These are phyloP conservation scores for Apiospora koreana DNA, from an alignment of 2,329 filamentous ascomycete species.

Conservation along the genomic window DNA sequence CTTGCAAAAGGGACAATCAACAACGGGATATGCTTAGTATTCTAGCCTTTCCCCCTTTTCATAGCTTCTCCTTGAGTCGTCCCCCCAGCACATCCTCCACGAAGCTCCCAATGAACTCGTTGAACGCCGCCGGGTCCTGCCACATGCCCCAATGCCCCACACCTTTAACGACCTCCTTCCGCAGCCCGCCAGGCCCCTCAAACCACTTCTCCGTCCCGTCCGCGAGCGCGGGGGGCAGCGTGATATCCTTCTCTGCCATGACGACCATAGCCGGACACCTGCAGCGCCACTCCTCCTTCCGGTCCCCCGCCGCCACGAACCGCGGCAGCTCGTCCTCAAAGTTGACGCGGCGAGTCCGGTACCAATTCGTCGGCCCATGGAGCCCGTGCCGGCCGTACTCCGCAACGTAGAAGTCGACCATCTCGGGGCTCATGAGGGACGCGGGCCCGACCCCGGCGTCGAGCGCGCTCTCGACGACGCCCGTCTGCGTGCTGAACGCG, in stretches of 20 bases:
- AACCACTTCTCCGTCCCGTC: constrained; percentile 70
- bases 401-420: constrained; percentile 75
- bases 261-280: constrained; percentile 73
- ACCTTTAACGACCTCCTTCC: constrained; percentile 58
- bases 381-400: constrained; percentile 74
- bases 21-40: too few relatives aligned
- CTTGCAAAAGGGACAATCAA: neutral
- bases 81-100: constrained; percentile 52
- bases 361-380: constrained; percentile 85
- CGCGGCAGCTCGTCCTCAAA: constrained; percentile 68
- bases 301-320: constrained; percentile 60
- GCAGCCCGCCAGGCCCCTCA: constrained; percentile 55
- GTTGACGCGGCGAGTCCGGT: constrained; percentile 73
- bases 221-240: constrained; percentile 73
- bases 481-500: constrained; percentile 60
- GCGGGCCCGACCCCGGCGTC: constrained; percentile 52
- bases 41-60: constrained; percentile 11
- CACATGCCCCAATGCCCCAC: constrained; percentile 82
- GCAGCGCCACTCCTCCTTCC: constrained; percentile 55
- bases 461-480: constrained; percentile 66
- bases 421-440: constrained; percentile 64
- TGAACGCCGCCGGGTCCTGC: constrained; percentile 71
- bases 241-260: constrained; percentile 67
- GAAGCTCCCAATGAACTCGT: constrained; percentile 68
- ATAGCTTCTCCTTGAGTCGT: constrained; percentile 40